Percentiles rank a stretch among this genome's conserved stretches.
Conservation (phyloP, 331 rosid genomes). For the Telfairia occidentalis region DNA sequence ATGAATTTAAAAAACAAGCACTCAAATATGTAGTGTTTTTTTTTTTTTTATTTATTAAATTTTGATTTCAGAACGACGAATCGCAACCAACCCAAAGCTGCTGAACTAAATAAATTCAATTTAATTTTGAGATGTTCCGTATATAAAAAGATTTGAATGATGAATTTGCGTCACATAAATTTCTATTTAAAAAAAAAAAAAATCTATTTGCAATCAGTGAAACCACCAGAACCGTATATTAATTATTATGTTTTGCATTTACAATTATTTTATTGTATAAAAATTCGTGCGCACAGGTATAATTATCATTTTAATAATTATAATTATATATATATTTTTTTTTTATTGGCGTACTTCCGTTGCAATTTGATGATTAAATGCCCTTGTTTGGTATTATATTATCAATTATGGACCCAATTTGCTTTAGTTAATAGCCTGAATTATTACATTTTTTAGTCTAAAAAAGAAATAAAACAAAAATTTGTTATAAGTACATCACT, state of each 20-base stretch:
- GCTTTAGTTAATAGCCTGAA: background rate
- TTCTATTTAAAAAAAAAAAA: background rate
- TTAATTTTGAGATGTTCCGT: background rate
- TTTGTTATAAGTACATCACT: background rate
- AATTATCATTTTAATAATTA: background rate
- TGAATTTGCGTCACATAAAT: background rate
- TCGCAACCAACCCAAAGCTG: background rate
- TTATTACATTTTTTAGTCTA: background rate
- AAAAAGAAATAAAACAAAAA: background rate
- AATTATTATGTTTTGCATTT: background rate
- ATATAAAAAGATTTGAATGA: background rate
- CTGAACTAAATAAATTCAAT: background rate
- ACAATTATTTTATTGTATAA: background rate
- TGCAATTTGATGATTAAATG: background rate
- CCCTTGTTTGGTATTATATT: background rate
- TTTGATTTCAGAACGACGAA: background rate
- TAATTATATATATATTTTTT: background rate
- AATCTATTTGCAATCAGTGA: background rate
- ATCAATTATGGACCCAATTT: slow-evolving; percentile 9
- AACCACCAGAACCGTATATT: background rate
- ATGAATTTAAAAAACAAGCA: too few relatives aligned
- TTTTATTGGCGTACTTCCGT: background rate
- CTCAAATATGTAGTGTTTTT: too few relatives aligned
- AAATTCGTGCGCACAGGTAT: background rate
- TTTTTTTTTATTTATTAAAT: too few relatives aligned